phyloP scores from a whole-genome alignment of 768 basidiomycete species.

The Russula griseocarnosa region DNA sequence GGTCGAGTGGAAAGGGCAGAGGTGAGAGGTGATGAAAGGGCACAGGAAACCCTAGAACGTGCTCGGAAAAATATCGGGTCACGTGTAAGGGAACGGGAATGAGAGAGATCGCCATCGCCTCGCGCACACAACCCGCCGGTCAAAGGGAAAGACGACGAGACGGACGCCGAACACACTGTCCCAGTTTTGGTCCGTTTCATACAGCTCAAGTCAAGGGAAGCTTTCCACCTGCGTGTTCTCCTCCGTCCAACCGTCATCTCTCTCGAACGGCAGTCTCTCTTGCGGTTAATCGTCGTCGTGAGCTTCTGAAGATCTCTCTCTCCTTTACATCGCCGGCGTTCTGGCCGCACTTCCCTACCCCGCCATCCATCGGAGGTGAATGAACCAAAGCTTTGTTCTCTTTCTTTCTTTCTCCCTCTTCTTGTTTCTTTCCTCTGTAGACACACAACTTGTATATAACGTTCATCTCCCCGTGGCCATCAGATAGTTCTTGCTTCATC shows the following conservation, averaged over 20 bases:
- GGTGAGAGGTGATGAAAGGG: neutral
- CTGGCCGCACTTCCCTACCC: neutral
- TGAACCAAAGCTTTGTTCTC: conserved; percentile 3
- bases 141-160: neutral
- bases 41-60: neutral
- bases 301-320: conserved; percentile 9
- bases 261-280: neutral
- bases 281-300: neutral
- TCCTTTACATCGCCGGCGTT: neutral
- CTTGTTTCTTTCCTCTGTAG: conserved; percentile 6
- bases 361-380: conserved; percentile 17
- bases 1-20: neutral
- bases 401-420: neutral
- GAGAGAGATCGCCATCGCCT: neutral
- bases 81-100: conserved; percentile 3
- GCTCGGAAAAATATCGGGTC: conserved; percentile 23
- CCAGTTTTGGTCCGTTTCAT: neutral
- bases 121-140: neutral
- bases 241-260: neutral
- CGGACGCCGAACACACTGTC: neutral
- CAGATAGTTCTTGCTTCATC: conserved; percentile 13
- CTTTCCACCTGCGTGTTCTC: neutral
- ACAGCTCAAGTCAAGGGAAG: neutral
- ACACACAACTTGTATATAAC: conserved; percentile 15
- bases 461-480: conserved; percentile 19